Base-by-base conservation (phyloP, 2,329 filamentous ascomycete species). In the Ceratocystis papillata region DNA sequence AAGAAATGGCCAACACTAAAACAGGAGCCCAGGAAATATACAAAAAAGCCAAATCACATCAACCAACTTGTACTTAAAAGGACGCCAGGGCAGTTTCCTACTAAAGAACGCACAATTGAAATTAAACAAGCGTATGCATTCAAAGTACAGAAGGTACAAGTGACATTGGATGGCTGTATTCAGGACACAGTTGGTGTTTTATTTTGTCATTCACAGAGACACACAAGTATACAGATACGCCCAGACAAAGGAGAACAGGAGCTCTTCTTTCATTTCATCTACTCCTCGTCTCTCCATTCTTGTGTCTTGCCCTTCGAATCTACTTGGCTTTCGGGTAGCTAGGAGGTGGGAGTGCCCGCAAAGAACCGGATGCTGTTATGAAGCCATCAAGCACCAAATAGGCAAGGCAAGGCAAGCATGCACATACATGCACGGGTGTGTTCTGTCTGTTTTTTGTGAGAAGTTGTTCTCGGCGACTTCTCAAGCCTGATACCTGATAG, bases 31-130 rank as follows among this genome's bases (percentile, higher is more conserved):
- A 62, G 44, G 25, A 45, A 46, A 62, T 37, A 28, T 15, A 46
- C 41, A 45, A 25, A 25, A 12, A 62, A 46, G 37, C 37, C 60
- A 62, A 46, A 46, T 62, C 60, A 48, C 28, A 28, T 8, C 37
- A 30, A 55, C 5, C 25, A 25, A n/a, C 20, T n/a, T 28, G 22
- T 28, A 53, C 48, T 15, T 22, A 62, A 44, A 62, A 20, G 37
- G n/a, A 46, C 12, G 37, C 41, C 55, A 59, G 55, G 28, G 55
- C 28, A 59, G 25, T 30, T 33, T 53, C 48, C 48, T 5, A 2
- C 28, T n/a, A 17, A 28, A 59, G 55, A 20, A 37, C 25, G 30
- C 55, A 59, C 28, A 59, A 37, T 37, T n/a, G 28, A n/a, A 59
- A 44, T 15, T 30, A 33, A 30, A 3, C 12, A n/a, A 30, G 33